phyloP scores from a whole-genome alignment of 2,329 filamentous ascomycete species.

The Colletotrichum abscissum region DNA sequence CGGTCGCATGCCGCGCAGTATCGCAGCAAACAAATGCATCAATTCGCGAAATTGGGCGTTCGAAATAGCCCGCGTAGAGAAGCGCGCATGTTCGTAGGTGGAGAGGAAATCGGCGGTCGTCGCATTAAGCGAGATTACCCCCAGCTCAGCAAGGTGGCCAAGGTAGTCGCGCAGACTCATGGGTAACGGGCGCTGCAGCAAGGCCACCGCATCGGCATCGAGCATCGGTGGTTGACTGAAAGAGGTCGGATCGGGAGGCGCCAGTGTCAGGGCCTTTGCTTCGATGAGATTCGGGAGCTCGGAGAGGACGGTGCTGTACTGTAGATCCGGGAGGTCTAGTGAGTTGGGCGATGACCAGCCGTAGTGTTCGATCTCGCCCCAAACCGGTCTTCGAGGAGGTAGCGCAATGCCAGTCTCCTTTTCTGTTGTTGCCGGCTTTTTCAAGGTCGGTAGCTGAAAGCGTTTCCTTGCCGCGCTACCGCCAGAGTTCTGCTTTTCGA shows the following conservation, averaged over 20 bases:
- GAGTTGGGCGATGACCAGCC: conserved; percentile 89
- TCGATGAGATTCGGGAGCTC: conserved; percentile 93
- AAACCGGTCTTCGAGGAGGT: conserved; percentile 65
- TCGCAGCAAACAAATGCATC: conserved; percentile 86
- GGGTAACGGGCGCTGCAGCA: conserved; percentile 76
- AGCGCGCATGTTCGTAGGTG: conserved; percentile 86
- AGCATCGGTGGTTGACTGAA: conserved; percentile 57
- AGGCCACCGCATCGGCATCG: conserved; percentile 74
- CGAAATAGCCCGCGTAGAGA: conserved; percentile 76
- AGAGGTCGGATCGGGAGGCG: conserved; percentile 64
- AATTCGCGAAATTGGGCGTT: conserved; percentile 79
- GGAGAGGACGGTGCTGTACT: conserved; percentile 82
- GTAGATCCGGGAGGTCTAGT: conserved; percentile 80
- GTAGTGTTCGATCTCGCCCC: conserved; percentile 86
- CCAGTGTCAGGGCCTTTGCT: conserved; percentile 90
- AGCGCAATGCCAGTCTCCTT: conserved; percentile 59
- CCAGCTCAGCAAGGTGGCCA: conserved; percentile 73
- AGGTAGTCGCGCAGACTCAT: conserved; percentile 87
- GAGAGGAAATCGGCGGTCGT: conserved; percentile 73
- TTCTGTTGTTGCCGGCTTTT: conserved; percentile 50
- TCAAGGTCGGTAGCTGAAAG: conserved; percentile 41
- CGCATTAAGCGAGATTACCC: conserved; percentile 63
- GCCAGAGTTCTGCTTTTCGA: conserved; percentile 36
- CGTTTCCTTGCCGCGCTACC: conserved; percentile 35
- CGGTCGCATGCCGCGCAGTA: conserved; percentile 80